Conservation (phyloP, 495 filamentous ascomycete species). For the Chaetomium cochliodes region DNA sequence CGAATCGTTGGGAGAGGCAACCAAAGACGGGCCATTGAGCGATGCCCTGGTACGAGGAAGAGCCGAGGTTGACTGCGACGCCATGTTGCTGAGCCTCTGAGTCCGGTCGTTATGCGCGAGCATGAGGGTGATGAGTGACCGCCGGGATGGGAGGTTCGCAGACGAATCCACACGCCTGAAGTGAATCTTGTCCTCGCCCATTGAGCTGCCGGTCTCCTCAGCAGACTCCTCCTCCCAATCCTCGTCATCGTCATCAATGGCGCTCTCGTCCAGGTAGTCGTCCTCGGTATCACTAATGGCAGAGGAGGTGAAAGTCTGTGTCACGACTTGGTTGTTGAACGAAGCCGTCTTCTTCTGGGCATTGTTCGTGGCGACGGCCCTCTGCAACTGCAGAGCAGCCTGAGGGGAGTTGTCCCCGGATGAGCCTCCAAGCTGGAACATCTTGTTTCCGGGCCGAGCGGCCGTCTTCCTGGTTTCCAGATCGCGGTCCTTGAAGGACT, state of each 20-base stretch:
- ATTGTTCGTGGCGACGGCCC: constrained; percentile 44
- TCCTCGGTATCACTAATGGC: constrained; percentile 68
- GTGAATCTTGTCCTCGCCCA: constrained; percentile 70
- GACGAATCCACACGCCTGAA: constrained; percentile 91
- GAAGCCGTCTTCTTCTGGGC: constrained; percentile 75
- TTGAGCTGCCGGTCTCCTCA: constrained; percentile 81
- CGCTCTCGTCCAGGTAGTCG: constrained; percentile 70
- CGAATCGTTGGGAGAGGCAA: constrained; percentile 66
- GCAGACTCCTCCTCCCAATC: constrained; percentile 88
- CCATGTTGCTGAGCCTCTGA: constrained; percentile 60
- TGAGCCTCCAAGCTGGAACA: constrained; percentile 79
- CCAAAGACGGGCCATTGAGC: constrained; percentile 69
- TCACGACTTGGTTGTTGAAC: constrained; percentile 74
- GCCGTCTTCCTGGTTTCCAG: constrained; percentile 52
- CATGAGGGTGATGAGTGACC: constrained; percentile 87
- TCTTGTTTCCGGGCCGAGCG: constrained; percentile 61
- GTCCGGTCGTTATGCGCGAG: constrained; percentile 68
- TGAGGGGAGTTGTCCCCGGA: constrained; percentile 82
- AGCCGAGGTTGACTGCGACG: constrained; percentile 77
- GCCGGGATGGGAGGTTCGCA: constrained; percentile 77
- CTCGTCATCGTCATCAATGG: constrained; percentile 85
- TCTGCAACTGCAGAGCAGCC: constrained; percentile 57
- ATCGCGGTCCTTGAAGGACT: constrained; percentile 45
- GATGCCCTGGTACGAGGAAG: constrained; percentile 70
- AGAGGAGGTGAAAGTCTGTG: constrained; percentile 60